Evolutionary conservation across 257 asterid species (phyloP).

Genomic region (Solanum bukasovii): DNA sequence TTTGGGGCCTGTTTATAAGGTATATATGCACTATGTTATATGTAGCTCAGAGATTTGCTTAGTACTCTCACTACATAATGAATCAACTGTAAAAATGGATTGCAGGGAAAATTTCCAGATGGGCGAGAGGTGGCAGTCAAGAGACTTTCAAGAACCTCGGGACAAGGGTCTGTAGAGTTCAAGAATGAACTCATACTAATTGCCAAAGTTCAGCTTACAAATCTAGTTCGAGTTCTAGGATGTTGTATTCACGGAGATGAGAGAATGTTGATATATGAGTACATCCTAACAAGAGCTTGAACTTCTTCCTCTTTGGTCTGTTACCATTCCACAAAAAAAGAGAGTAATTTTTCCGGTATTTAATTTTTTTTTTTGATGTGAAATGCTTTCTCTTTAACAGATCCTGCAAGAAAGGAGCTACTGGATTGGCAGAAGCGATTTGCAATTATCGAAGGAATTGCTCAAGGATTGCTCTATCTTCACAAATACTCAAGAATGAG

Average conservation of each 20-base stretch:
- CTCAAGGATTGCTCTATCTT: not conserved
- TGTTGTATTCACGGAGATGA: slow-evolving; percentile 45
- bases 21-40: not conserved
- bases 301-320: slow-evolving; percentile 41
- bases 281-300: slow-evolving; percentile 39
- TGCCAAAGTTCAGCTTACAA: slow-evolving; percentile 50
- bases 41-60: not conserved
- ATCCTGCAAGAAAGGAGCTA: slow-evolving; percentile 4
- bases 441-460: slow-evolving; percentile 9
- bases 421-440: slow-evolving; percentile 17
- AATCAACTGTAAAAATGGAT: not conserved
- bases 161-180: slow-evolving; percentile 54
- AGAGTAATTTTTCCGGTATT: not conserved
- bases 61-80: not conserved
- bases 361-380: not conserved
- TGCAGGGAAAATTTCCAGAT: slow-evolving; percentile 35
- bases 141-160: slow-evolving; percentile 40
- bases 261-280: slow-evolving; percentile 51
- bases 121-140: slow-evolving; percentile 54
- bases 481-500: not conserved
- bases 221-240: slow-evolving; percentile 47
- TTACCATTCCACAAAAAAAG: not conserved
- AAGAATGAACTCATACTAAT: slow-evolving; percentile 48
- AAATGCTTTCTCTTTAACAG: slow-evolving; percentile 2
- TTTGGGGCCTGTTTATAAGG: slow-evolving; percentile 39